phyloP scores from a whole-genome alignment of 768 basidiomycete species.

The Suillus ampliporus region DNA sequence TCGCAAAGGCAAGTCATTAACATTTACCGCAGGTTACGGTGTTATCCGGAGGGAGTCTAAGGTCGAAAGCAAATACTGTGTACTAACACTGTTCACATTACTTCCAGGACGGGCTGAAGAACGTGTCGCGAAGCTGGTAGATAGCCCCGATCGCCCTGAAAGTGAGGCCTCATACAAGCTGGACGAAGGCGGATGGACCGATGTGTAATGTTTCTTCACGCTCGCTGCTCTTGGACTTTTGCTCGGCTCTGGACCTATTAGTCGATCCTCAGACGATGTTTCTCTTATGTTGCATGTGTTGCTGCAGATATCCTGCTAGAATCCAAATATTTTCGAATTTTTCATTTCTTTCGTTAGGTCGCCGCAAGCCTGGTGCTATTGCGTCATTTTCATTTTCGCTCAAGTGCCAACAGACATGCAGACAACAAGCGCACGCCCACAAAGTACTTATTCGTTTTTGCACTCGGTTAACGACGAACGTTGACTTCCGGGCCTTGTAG shows the following conservation, averaged over 20 bases:
- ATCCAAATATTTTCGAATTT: not conserved
- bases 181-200: conserved; percentile 90
- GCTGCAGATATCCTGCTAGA: not conserved
- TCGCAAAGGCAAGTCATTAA: conserved; percentile 68
- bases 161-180: conserved; percentile 92
- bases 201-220: conserved; percentile 56
- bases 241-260: not conserved
- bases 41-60: not conserved
- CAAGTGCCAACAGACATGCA: not conserved
- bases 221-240: not conserved
- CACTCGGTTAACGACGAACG: not conserved
- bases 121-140: conserved; percentile 88
- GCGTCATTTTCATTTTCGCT: not conserved
- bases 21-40: not conserved
- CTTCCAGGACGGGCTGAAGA: conserved; percentile 82
- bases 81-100: not conserved
- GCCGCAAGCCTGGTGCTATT: not conserved
- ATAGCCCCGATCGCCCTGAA: conserved; percentile 88
- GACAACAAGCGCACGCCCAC: not conserved
- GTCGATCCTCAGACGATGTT: not conserved
- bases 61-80: not conserved
- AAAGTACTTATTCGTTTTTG: not conserved
- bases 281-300: conserved; percentile 2
- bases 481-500: not conserved
- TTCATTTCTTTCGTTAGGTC: not conserved